Evolutionary conservation across 805 yeast species (phyloP).

Genomic region (Wickerhamomyces sydowiorum): DNA sequence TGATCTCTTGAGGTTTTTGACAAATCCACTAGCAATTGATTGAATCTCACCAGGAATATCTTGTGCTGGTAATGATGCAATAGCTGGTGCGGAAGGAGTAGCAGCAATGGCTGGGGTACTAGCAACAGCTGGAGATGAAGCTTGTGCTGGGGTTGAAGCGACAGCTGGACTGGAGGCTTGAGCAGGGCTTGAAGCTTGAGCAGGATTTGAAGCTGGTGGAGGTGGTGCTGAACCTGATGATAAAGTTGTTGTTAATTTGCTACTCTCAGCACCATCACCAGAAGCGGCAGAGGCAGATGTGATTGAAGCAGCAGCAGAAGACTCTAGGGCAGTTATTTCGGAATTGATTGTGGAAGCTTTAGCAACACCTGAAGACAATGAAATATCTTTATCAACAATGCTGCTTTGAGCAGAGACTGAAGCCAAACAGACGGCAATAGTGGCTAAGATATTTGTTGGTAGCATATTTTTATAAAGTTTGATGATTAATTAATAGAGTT

Average conservation of each 20-base stretch:
- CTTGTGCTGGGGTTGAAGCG: neutral
- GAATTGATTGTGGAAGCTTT: neutral
- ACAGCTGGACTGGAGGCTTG: neutral
- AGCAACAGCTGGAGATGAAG: neutral
- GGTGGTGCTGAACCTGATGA: neutral
- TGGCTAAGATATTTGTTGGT: neutral
- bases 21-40: too few species aligned
- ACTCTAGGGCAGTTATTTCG: neutral
- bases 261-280: too few species aligned
- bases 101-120: neutral
- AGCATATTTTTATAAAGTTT: neutral
- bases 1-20: too few species aligned
- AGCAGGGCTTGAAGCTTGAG: neutral
- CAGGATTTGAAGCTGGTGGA: neutral
- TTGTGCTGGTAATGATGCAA: too few species aligned
- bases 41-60: too few species aligned
- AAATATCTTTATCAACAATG: neutral
- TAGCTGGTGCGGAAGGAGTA: neutral
- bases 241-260: neutral
- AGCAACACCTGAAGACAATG: neutral
- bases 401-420: neutral
- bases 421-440: neutral
- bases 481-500: too few species aligned
- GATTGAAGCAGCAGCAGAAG: neutral
- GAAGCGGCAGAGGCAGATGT: neutral